These are phyloP conservation scores for Coemansia sp. DNA, from an alignment of 192 early-diverging fungal genomes.

Conservation along the genomic window DNA sequence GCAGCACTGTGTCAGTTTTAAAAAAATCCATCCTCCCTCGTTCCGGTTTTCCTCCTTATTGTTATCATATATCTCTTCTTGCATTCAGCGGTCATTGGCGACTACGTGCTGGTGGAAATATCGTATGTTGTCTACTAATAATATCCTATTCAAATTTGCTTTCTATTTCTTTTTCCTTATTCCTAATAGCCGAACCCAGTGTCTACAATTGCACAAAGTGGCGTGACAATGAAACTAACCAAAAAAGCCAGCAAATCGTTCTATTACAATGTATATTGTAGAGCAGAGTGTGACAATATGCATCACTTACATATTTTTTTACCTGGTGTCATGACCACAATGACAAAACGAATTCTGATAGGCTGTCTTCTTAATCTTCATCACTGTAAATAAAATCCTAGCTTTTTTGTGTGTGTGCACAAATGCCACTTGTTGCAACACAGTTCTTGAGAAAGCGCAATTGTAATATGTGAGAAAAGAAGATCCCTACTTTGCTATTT, in stretches of 20 bases:
- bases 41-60: neutral
- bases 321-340: neutral
- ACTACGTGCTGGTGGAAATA: neutral
- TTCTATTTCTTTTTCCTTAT: neutral
- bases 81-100: neutral
- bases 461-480: neutral
- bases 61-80: neutral
- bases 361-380: neutral
- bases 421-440: neutral
- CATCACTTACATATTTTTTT: neutral
- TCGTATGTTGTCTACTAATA: neutral
- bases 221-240: neutral
- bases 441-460: neutral
- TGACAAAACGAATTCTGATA: neutral
- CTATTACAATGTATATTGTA: neutral
- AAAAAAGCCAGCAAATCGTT: neutral
- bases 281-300: neutral
- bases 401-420: no score
- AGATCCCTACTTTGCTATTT: constrained; percentile 9
- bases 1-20: neutral
- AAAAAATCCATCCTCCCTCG: neutral
- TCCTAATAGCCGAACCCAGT: neutral
- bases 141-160: constrained; percentile 4
- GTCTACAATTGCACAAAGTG: neutral
- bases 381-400: neutral